Percentiles rank a stretch among this genome's conserved stretches.
phyloP scores from a whole-genome alignment of 148 eudicot genomes.

The Oxyria digyna region DNA sequence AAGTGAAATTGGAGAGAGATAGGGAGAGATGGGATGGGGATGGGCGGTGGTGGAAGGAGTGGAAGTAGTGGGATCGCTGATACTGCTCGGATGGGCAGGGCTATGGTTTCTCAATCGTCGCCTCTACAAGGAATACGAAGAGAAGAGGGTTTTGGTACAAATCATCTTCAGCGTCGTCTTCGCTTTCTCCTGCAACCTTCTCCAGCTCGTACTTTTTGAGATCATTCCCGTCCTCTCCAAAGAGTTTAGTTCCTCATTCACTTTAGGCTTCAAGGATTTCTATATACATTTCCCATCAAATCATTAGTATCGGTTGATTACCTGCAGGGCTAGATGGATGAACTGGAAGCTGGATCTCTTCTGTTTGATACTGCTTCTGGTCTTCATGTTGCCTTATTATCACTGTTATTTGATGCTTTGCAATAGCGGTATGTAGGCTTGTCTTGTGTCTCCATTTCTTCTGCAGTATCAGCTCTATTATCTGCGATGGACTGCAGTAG shows the following conservation, averaged over 20 bases:
- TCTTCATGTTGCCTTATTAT: conserved; percentile 92
- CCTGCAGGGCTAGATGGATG: conserved; percentile 85
- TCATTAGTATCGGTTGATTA: background rate
- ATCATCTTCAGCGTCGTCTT: conserved; percentile 88
- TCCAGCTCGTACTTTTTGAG: conserved; percentile 87
- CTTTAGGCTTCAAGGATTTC: background rate
- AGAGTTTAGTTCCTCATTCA: conserved; percentile 30
- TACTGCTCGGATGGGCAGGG: conserved; percentile 75
- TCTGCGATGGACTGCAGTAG: background rate
- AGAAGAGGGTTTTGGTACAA: conserved; percentile 87
- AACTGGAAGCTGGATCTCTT: conserved; percentile 98
- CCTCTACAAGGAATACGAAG: conserved; percentile 93
- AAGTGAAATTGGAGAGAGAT: conserved; percentile 4
- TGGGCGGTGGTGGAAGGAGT: conserved; percentile 55
- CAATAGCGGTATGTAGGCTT: conserved; percentile 57
- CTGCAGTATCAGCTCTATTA: background rate
- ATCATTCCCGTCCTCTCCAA: conserved; percentile 91
- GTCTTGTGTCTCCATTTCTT: background rate
- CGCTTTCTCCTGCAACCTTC: conserved; percentile 90
- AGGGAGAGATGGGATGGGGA: conserved; percentile 74
- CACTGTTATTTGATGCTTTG: conserved; percentile 96
- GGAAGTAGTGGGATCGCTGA: conserved; percentile 61
- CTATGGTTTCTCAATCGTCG: conserved; percentile 81
- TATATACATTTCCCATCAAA: background rate
- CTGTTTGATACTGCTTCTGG: conserved; percentile 76